phyloP scores from a whole-genome alignment of 164 flowering plant species.

The Stephania japonica region DNA sequence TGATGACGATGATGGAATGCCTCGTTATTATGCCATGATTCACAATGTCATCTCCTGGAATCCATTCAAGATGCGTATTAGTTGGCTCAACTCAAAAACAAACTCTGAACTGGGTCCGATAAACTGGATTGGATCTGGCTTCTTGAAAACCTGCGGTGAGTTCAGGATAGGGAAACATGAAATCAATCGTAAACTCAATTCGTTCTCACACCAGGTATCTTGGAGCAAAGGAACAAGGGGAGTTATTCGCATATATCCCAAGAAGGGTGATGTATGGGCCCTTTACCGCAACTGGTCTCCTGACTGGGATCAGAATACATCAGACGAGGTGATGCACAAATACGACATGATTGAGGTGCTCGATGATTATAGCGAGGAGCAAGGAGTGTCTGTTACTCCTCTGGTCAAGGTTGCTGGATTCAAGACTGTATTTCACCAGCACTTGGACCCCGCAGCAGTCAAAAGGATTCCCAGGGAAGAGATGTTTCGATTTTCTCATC shows the following conservation, averaged over 20 bases:
- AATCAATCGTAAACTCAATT: conserved; percentile 36
- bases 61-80: conserved; percentile 61
- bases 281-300: conserved; percentile 69
- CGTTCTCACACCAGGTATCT: conserved; percentile 60
- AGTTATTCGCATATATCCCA: conserved; percentile 46
- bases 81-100: conserved; percentile 64
- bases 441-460: conserved; percentile 40
- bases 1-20: conserved; percentile 77
- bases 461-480: conserved; percentile 50
- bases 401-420: conserved; percentile 66
- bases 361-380: conserved; percentile 46
- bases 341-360: conserved; percentile 78
- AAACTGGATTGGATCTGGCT: conserved; percentile 59
- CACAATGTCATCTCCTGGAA: conserved; percentile 46
- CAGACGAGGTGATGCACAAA: conserved; percentile 53
- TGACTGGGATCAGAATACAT: conserved; percentile 57
- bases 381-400: conserved; percentile 47
- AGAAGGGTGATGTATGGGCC: conserved; percentile 77
- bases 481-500: conserved; percentile 67
- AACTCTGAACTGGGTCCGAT: conserved; percentile 51
- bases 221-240: conserved; percentile 52
- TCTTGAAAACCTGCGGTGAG: conserved; percentile 64
- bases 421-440: conserved; percentile 57
- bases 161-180: conserved; percentile 54
- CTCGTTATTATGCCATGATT: conserved; percentile 65